Conservation (phyloP, 352 stramenopile species). For the Globisporangium acanthophoron region DNA sequence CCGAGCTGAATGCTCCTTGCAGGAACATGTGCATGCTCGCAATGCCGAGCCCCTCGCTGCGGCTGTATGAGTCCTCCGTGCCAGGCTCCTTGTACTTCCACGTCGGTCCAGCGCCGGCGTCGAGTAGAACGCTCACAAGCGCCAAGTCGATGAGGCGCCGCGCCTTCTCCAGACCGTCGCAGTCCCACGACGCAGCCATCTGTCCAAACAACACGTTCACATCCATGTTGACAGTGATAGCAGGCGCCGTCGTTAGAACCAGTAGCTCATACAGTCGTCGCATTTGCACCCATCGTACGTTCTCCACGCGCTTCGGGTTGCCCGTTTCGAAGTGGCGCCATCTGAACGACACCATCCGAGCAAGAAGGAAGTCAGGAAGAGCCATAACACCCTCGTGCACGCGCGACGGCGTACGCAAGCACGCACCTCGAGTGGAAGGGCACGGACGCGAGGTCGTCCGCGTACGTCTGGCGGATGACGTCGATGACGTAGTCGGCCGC, state of each 20-base stretch:
- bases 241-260: too few species aligned
- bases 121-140: conserved; percentile 73
- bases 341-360: neutral
- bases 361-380: neutral
- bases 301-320: conserved; percentile 46
- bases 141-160: conserved; percentile 69
- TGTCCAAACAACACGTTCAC: conserved; percentile 4
- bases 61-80: conserved; percentile 58
- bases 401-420: neutral
- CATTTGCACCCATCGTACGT: conserved; percentile 14
- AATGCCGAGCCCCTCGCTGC: conserved; percentile 77
- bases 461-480: conserved; percentile 53
- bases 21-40: conserved; percentile 86
- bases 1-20: conserved; percentile 58
- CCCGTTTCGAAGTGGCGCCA: conserved; percentile 82
- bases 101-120: conserved; percentile 58
- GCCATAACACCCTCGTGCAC: neutral
- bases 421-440: conserved; percentile 71
- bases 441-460: conserved; percentile 41
- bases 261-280: neutral
- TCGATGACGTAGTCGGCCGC: conserved; percentile 70
- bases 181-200: conserved; percentile 45
- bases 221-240: neutral
- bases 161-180: conserved; percentile 44
- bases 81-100: conserved; percentile 72